phyloP scores from a whole-genome alignment of 78 protist species.

The Dictyostelium brefeldianum region DNA sequence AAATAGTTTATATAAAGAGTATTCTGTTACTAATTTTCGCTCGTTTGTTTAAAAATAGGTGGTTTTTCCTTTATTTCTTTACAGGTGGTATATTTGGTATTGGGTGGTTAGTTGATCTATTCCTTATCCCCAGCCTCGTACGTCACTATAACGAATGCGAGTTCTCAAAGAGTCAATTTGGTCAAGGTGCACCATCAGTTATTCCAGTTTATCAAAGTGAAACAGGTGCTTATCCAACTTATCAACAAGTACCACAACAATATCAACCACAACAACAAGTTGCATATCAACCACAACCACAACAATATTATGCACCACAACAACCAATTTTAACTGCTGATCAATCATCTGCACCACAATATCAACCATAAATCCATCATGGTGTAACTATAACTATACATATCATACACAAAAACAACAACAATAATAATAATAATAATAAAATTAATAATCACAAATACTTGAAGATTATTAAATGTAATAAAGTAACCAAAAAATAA shows the following conservation, averaged over 20 bases:
- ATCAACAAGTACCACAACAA: slow-evolving; percentile 30
- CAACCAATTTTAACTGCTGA: too few relatives aligned
- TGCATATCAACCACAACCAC: slow-evolving; percentile 26
- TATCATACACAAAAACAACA: too few relatives aligned
- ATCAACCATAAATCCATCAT: too few relatives aligned
- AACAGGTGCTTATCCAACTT: slow-evolving; percentile 17
- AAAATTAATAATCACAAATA: too few relatives aligned
- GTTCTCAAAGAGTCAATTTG: neutral
- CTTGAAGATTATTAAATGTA: too few relatives aligned
- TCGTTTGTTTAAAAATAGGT: neutral
- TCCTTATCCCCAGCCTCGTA: slow-evolving; percentile 7
- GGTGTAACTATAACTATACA: too few relatives aligned
- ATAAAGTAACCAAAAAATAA: too few relatives aligned
- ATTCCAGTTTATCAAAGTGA: neutral
- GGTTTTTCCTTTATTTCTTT: slow-evolving; percentile 16
- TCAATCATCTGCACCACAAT: too few relatives aligned
- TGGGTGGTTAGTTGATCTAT: slow-evolving; percentile 42
- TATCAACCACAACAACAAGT: slow-evolving; percentile 2
- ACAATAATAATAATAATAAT: too few relatives aligned
- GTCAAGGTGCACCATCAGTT: neutral
- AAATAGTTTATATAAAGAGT: neutral
- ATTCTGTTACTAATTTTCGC: too few relatives aligned
- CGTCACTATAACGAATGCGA: neutral
- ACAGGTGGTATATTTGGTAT: slow-evolving; percentile 39
- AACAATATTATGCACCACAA: neutral